Percentiles rank a stretch among this genome's conserved stretches.
Conservation (phyloP, 768 basidiomycete genomes). For the Agrocybe praecox region DNA sequence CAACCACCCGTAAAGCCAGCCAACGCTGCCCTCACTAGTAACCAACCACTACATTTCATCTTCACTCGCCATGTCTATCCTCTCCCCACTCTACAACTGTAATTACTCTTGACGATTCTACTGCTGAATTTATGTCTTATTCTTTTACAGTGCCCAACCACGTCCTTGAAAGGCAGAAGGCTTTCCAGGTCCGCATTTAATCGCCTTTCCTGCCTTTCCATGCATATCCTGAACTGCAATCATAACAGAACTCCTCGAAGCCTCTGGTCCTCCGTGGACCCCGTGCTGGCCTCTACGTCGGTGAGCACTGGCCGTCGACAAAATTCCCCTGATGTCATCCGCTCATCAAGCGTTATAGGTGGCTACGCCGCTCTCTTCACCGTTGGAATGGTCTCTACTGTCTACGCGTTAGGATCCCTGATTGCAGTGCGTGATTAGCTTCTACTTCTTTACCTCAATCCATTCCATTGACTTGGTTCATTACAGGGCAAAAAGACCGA, state of each 20-base stretch:
- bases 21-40: slow-evolving; percentile 7
- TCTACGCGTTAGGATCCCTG: slow-evolving; percentile 51
- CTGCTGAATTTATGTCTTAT: neutral
- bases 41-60: slow-evolving; percentile 20
- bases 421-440: slow-evolving; percentile 35
- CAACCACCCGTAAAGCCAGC: slow-evolving; percentile 35
- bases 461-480: neutral
- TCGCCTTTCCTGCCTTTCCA: slow-evolving; percentile 2
- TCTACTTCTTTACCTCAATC: neutral
- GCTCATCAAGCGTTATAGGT: slow-evolving; percentile 36
- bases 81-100: slow-evolving; percentile 71
- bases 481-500: slow-evolving; percentile 26
- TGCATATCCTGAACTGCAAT: slow-evolving; percentile 3
- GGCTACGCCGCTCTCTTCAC: slow-evolving; percentile 55
- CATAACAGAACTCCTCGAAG: slow-evolving; percentile 41
- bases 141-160: slow-evolving; percentile 50
- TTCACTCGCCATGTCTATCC: slow-evolving; percentile 43
- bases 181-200: slow-evolving; percentile 56
- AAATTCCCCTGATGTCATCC: neutral
- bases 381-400: slow-evolving; percentile 55
- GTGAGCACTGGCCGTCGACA: slow-evolving; percentile 36
- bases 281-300: slow-evolving; percentile 63
- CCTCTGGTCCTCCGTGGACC: slow-evolving; percentile 65
- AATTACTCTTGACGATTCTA: slow-evolving; percentile 23
- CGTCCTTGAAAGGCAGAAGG: slow-evolving; percentile 65